Evolutionary conservation across 495 filamentous ascomycete species (phyloP).

Genomic region (Halenospora varia): DNA sequence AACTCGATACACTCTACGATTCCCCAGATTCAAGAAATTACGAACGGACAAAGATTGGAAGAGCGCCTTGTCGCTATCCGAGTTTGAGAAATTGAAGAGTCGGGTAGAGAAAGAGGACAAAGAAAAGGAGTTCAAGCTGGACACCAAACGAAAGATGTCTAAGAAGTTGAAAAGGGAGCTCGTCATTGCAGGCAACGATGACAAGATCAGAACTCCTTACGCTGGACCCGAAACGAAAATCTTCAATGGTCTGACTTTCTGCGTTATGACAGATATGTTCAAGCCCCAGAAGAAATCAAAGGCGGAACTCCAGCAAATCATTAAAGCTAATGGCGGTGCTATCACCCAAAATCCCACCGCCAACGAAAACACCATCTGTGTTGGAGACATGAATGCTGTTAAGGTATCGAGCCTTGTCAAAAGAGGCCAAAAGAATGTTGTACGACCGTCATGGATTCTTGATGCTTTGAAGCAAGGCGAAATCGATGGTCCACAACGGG

Average conservation of each 20-base stretch:
- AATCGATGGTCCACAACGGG: constrained; percentile 49
- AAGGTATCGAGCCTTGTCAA: constrained; percentile 82
- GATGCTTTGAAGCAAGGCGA: constrained; percentile 62
- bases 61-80: constrained; percentile 68
- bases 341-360: constrained; percentile 70
- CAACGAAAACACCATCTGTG: constrained; percentile 54
- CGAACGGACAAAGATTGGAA: constrained; percentile 83
- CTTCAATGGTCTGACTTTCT: constrained; percentile 79
- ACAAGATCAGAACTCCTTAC: constrained; percentile 43
- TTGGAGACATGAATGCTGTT: constrained; percentile 82
- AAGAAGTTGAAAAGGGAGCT: constrained; percentile 66
- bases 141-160: constrained; percentile 62
- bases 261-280: constrained; percentile 45
- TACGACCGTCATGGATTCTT: constrained; percentile 78
- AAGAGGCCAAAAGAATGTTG: constrained; percentile 59
- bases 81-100: constrained; percentile 68
- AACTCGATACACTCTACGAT: constrained; percentile 75
- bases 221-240: constrained; percentile 52
- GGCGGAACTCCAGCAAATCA: constrained; percentile 73
- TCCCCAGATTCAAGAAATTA: constrained; percentile 84
- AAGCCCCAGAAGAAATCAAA: constrained; percentile 64
- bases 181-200: constrained; percentile 66
- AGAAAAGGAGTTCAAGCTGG: constrained; percentile 77
- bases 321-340: constrained; percentile 85
- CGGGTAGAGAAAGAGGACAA: constrained; percentile 67